Percentiles rank a stretch among this genome's conserved stretches.
Evolutionary conservation across 2,329 filamentous ascomycete species (phyloP).

Genomic region (Huntiella omanensis): DNA sequence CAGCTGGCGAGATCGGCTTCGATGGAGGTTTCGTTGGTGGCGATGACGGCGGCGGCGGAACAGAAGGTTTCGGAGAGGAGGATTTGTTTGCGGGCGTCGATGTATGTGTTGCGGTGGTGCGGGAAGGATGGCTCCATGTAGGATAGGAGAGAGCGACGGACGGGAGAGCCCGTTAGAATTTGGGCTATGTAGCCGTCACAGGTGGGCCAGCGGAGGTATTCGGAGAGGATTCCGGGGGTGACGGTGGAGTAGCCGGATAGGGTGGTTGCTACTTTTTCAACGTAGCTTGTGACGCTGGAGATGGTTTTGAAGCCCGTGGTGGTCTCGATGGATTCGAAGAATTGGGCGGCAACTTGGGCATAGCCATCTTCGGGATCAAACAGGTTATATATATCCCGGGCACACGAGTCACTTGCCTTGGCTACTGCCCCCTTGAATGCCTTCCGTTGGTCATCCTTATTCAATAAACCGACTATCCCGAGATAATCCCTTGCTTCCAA

Average conservation of each 20-base stretch:
- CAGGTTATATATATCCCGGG: not conserved
- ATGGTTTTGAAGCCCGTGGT: not conserved
- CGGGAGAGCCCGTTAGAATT: constrained; percentile 1
- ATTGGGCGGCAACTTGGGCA: not conserved
- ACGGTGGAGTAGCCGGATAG: not conserved
- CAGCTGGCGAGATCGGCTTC: constrained; percentile 6
- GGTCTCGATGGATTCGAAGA: constrained; percentile 1
- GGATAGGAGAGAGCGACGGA: not conserved
- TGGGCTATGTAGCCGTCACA: constrained; percentile 6
- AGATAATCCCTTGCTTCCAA: constrained; percentile 5
- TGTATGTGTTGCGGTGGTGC: not conserved
- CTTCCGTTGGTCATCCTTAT: constrained; percentile 5
- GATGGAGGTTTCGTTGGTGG: constrained; percentile 1
- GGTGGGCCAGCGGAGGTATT: constrained; percentile 7
- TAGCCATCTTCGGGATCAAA: constrained; percentile 1
- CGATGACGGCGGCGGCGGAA: constrained; percentile 1
- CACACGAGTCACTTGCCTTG: not conserved
- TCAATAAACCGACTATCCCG: constrained; percentile 5
- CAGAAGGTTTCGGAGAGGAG: constrained; percentile 3
- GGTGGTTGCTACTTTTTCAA: not conserved
- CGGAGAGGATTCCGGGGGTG: not conserved
- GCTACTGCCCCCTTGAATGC: constrained; percentile 4
- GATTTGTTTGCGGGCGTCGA: not conserved
- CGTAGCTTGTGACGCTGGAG: not conserved
- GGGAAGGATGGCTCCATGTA: constrained; percentile 1